Evolutionary conservation across 495 filamentous ascomycete species (phyloP), one percentile per base, ranked within the genome.

Genomic region (Aspergillus hancockii): DNA sequence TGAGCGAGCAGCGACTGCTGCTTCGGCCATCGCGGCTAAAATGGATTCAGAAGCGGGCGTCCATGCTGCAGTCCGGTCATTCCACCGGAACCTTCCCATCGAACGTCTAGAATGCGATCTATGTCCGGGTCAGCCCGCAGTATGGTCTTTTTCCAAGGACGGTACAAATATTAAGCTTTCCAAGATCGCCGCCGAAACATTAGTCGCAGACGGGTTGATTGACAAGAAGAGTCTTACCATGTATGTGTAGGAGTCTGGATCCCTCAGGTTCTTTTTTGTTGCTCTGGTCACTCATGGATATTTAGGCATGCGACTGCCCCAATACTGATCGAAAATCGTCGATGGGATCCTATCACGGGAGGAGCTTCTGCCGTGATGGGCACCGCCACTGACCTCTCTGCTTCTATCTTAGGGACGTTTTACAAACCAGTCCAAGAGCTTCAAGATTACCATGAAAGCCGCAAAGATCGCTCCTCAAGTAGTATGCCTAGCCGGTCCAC

Each of bases 41-140:
- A 91, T 93, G 62, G 81, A 77, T 36, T 66, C 71, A 8, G 90
- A 95, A 65, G 81, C 90, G 59, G 91, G 91, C 0, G 90, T 89
- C 0, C 71, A 81, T 56, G 88, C 90, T 49, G 89, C 90, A 0
- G 89, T 91, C 5, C 72, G 76, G 36, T 80, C 83, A 0, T 94
- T 94, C 62, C 89, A 92, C 64, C 78, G 77, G 10, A 80, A 82
- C 34, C 69, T 94, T 6, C 80, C 80, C 0, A 61, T 88, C 21
- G 61, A 82, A 32, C 83, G 77, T 8, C 88, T 94, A 83, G 76
- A 85, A 3, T 96, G 91, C 66, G 77, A 81, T 0, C 75, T 93
- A 14, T 65, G 93, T 0, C 73, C 79, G 7, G 82, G 88, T 21
- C 79, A 76, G 19, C 83, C 87, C 1, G 90, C 89, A 0, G 83